Percentiles rank a stretch among this genome's conserved stretches.
Conservation (phyloP, 176 grass and related monocot species). For the Raddia distichophylla region DNA sequence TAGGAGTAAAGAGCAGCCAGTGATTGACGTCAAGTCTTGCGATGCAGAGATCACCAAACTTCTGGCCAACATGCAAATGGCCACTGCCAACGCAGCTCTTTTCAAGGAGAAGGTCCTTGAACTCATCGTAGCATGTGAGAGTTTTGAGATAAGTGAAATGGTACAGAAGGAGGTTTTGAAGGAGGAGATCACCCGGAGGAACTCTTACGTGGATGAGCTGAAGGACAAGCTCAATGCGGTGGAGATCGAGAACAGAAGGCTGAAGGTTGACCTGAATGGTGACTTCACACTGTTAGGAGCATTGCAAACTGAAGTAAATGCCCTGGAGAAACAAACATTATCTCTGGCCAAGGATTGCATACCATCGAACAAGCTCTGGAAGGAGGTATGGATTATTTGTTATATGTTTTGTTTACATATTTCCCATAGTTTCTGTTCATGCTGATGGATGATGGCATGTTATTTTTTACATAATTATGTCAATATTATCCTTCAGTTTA, state of each 20-base stretch:
- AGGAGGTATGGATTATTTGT: constrained; percentile 53
- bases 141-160: constrained; percentile 82
- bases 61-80: constrained; percentile 67
- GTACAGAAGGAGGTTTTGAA: constrained; percentile 78
- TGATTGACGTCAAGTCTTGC: constrained; percentile 62
- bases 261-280: constrained; percentile 76
- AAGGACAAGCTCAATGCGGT: constrained; percentile 75
- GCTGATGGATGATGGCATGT: constrained; percentile 8
- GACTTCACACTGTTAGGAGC: constrained; percentile 66
- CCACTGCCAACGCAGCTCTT: constrained; percentile 67
- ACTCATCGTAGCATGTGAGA: constrained; percentile 70
- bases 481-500: constrained; percentile 7
- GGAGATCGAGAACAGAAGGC: constrained; percentile 76
- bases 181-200: constrained; percentile 74
- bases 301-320: constrained; percentile 66
- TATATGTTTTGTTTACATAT: not conserved
- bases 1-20: constrained; percentile 47
- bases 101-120: constrained; percentile 89
- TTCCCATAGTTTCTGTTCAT: not conserved
- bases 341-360: constrained; percentile 59
- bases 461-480: constrained; percentile 19
- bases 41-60: constrained; percentile 66
- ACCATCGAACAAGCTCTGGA: constrained; percentile 58
- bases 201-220: constrained; percentile 66
- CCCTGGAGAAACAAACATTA: constrained; percentile 69